Base-by-base conservation (phyloP, 352 stramenopile genomes). In the Phytophthora sojae region DNA sequence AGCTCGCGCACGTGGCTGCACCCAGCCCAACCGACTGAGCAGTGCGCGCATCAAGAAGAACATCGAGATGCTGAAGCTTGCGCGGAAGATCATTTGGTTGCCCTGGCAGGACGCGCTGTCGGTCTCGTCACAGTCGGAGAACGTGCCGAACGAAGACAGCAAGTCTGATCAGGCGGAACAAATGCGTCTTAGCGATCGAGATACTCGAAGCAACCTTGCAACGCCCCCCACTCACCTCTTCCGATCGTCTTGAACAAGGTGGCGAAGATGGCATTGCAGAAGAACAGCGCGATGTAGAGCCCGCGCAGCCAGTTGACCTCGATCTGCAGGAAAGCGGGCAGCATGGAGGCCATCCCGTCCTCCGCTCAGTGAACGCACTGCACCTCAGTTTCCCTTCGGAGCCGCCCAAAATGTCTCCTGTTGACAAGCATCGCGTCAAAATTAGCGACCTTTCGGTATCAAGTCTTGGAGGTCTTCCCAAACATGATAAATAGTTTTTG, bases 61-160 rank as follows among this genome's bases (percentile, higher is more conserved):
- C 15, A 78, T 61, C 4, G 73, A 75, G 69, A 92, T 85, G 56
- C 80, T 88, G 60, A 91, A 88, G 63, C 83, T 90, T 30, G 82
- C 67, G 25, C 86, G 84, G 63, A 92, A 93, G 49, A 95, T 74
- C 61, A 92, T 75, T 57, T 95, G 87, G 37, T 91, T 91, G 29
- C 87, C 87, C 2, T 77, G 58, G 25, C 87, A 95, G 6, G 80
- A 82, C 21, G 57, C 52, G 61, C 82, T 81, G 49, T 77, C 72
- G 6, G 42, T 49, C 23, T 42, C 23, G 7, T 91, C 69, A 69
- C 87, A 95, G 11, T 80, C 72, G 4, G 73, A 59, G 62, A 95
- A 92, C n/a, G 85, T 91, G 52, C 86, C 86, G 58, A 89, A 91
- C 19, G 61, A 77, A 9, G 67, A 68, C n/a, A 93, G 61, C 7